A percentile compares a stretch with the other conserved stretches of the same genome.
phyloP scores from a whole-genome alignment of 2,329 filamentous ascomycete species.

The Rugonectria rugulosa region DNA sequence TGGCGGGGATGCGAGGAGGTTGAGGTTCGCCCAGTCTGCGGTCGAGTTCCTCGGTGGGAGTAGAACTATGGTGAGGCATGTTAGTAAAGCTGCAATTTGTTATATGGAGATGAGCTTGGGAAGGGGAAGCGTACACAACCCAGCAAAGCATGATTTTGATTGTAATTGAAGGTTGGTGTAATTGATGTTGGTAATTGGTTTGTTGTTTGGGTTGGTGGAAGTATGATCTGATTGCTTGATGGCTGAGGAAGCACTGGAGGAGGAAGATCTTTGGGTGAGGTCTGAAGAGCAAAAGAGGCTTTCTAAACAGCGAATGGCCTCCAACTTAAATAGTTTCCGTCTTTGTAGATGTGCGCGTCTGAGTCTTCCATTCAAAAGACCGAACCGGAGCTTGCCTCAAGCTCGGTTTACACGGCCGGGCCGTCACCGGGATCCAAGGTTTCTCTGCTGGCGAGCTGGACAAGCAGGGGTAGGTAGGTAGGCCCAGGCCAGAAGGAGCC shows the following conservation, averaged over 20 bases:
- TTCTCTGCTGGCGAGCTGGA: background rate
- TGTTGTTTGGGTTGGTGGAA: background rate
- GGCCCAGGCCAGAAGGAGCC: background rate
- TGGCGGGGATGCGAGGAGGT: conserved; percentile 17
- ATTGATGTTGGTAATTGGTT: background rate
- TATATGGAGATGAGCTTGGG: background rate
- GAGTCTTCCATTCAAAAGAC: background rate
- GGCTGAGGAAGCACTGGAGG: background rate
- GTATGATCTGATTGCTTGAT: background rate
- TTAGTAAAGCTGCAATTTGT: conserved; percentile 4
- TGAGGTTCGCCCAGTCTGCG: conserved; percentile 17
- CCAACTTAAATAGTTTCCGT: conserved; percentile 12
- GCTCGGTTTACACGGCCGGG: conserved; percentile 11
- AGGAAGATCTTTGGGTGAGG: background rate
- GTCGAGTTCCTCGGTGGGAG: conserved; percentile 21
- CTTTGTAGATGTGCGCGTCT: background rate
- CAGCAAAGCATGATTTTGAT: conserved; percentile 20
- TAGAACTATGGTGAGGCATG: conserved; percentile 1
- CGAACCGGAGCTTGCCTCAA: conserved; percentile 11
- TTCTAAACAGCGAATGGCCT: background rate
- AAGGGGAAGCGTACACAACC: conserved; percentile 17
- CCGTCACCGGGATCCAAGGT: conserved; percentile 16
- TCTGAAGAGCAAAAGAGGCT: background rate
- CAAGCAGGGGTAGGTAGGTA: no score
- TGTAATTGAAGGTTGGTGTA: background rate